These are phyloP conservation scores for Colletotrichum tropicale DNA, from an alignment of 2,329 filamentous ascomycete genomes.

Conservation along the genomic window DNA sequence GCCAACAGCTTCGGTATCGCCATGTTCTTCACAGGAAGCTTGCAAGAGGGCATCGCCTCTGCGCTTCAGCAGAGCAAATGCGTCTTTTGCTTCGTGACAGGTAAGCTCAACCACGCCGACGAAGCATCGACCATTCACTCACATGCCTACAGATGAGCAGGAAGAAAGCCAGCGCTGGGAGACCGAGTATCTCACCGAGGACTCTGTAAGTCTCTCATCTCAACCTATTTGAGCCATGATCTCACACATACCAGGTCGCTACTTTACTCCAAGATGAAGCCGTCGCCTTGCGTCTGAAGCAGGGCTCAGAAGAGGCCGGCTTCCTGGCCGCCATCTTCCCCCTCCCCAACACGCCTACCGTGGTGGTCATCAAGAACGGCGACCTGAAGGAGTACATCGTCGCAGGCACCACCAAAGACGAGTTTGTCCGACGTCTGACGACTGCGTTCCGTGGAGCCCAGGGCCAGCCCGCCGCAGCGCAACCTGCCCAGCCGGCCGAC, in stretches of 20 bases:
- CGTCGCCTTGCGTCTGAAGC: conserved; percentile 71
- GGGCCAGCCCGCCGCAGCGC: background rate
- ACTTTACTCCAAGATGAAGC: conserved; percentile 48
- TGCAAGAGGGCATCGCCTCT: conserved; percentile 80
- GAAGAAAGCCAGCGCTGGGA: conserved; percentile 77
- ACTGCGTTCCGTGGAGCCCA: conserved; percentile 30
- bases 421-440: conserved; percentile 65
- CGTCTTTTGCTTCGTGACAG: conserved; percentile 84
- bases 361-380: conserved; percentile 82
- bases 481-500: background rate
- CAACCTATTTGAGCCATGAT: background rate
- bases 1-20: background rate
- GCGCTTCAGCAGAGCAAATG: conserved; percentile 78
- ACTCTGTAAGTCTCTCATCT: conserved; percentile 47
- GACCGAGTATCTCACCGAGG: conserved; percentile 65
- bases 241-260: background rate
- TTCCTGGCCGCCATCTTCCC: conserved; percentile 86
- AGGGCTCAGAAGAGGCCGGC: conserved; percentile 79
- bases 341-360: conserved; percentile 75
- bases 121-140: background rate
- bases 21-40: conserved; percentile 83
- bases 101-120: conserved; percentile 45
- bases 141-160: conserved; percentile 60
- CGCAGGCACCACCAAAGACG: conserved; percentile 65
- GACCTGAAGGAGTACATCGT: conserved; percentile 79